These are phyloP conservation scores for Przewalskia tangutica DNA, from an alignment of 257 asterid genomes.

Conservation along the genomic window DNA sequence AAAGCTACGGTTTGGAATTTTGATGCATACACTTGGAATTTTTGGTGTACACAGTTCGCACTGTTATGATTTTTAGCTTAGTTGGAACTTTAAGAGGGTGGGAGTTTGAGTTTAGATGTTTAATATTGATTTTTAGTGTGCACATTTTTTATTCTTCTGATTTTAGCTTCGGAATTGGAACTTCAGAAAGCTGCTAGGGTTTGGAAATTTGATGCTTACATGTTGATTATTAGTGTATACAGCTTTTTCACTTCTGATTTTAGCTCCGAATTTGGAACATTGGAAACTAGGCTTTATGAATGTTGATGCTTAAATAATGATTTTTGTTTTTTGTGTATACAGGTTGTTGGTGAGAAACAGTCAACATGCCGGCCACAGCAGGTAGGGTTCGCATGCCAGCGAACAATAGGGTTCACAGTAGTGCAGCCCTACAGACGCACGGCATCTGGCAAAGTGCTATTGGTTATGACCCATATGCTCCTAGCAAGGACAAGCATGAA, in stretches of 20 bases:
- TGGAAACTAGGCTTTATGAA: background rate
- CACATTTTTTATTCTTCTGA: background rate
- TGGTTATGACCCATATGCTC: conserved; percentile 95
- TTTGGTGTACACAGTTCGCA: background rate
- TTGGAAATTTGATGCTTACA: background rate
- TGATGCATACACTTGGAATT: background rate
- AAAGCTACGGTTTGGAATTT: background rate
- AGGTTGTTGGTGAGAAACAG: background rate
- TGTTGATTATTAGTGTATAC: background rate
- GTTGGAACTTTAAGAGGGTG: background rate
- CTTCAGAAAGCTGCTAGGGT: background rate
- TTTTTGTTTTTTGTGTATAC: background rate
- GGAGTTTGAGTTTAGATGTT: background rate
- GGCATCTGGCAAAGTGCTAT: conserved; percentile 99
- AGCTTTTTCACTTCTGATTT: background rate
- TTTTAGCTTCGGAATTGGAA: background rate
- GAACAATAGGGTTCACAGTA: conserved; percentile 99
- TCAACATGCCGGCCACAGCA: conserved; percentile 96
- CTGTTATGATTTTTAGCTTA: background rate
- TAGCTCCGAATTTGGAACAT: background rate
- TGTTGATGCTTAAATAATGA: background rate
- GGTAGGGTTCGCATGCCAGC: conserved; percentile 99
- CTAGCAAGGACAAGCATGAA: conserved; percentile 75
- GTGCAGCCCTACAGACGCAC: conserved; percentile 96
- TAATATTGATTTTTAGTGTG: background rate